These are phyloP conservation scores for Apiotrichum sp. DNA, from an alignment of 1,284 basidiomycete genomes.

Conservation along the genomic window DNA sequence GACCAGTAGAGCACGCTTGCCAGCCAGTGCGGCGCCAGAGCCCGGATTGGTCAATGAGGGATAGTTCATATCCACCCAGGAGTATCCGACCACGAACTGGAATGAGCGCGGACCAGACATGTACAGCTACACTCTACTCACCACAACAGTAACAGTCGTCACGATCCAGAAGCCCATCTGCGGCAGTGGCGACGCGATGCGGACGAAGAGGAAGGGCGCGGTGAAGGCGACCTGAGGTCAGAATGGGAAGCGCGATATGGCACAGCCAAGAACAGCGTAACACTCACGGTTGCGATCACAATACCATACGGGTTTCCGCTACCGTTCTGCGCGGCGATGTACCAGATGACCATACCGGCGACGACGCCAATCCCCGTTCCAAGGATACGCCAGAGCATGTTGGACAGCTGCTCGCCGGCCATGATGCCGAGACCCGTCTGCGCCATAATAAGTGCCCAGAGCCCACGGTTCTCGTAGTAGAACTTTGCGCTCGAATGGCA, in stretches of 20 bases:
- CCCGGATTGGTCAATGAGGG: conserved; percentile 51
- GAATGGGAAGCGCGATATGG: not conserved
- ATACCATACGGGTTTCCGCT: conserved; percentile 58
- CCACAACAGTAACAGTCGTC: conserved; percentile 38
- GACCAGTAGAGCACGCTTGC: conserved; percentile 50
- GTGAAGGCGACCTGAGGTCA: conserved; percentile 47
- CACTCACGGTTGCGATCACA: conserved; percentile 53
- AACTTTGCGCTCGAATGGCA: conserved; percentile 46
- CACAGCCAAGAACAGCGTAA: not conserved
- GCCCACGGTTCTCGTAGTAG: conserved; percentile 44
- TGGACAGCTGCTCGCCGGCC: conserved; percentile 58
- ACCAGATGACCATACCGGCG: conserved; percentile 57
- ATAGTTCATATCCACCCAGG: conserved; percentile 58
- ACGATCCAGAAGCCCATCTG: conserved; percentile 44
- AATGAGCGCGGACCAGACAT: not conserved
- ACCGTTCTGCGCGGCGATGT: conserved; percentile 50
- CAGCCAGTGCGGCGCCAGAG: conserved; percentile 54
- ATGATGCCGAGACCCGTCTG: conserved; percentile 60
- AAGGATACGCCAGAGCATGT: conserved; percentile 51
- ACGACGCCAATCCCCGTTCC: conserved; percentile 52
- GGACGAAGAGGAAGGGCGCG: conserved; percentile 54
- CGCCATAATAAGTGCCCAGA: conserved; percentile 62
- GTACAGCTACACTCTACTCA: conserved; percentile 8
- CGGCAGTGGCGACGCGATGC: conserved; percentile 52
- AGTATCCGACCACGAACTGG: conserved; percentile 54